These are phyloP conservation scores for Boletus tomentosulus DNA, from an alignment of 768 basidiomycete genomes.

Conservation along the genomic window DNA sequence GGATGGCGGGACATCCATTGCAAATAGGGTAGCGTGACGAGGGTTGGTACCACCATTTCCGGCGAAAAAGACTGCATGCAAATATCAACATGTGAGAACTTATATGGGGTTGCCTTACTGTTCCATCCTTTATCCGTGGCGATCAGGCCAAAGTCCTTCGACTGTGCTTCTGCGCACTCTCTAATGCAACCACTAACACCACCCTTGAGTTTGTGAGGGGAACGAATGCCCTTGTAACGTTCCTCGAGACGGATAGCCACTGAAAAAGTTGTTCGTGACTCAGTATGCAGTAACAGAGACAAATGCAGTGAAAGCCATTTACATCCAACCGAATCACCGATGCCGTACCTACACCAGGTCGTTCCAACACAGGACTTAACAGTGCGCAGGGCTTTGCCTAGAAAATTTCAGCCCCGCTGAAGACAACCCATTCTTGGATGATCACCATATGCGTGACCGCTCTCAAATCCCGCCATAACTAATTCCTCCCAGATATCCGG, in stretches of 20 bases:
- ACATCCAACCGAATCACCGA: conserved; percentile 69
- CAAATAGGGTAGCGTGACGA: conserved; percentile 62
- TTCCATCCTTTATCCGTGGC: conserved; percentile 83
- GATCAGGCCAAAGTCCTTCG: conserved; percentile 71
- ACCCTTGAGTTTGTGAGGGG: conserved; percentile 74
- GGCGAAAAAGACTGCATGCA: conserved; percentile 41
- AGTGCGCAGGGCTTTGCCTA: conserved; percentile 54
- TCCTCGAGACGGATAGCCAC: conserved; percentile 69
- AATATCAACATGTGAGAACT: not conserved
- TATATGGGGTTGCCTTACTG: conserved; percentile 27
- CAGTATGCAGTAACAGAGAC: not conserved
- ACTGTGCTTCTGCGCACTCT: conserved; percentile 76
- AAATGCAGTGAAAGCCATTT: not conserved
- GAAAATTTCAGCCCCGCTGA: not conserved
- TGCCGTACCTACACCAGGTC: conserved; percentile 65
- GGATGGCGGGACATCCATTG: conserved; percentile 62
- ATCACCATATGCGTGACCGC: conserved; percentile 72
- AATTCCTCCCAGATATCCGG: conserved; percentile 67
- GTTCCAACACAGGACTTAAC: conserved; percentile 79
- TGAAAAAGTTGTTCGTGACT: conserved; percentile 6
- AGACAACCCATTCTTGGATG: not conserved
- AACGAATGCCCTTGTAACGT: conserved; percentile 64
- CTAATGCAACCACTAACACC: conserved; percentile 72
- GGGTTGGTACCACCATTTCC: conserved; percentile 67
- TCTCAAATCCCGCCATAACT: conserved; percentile 63